These are phyloP conservation scores for Speleostelium caveatum DNA, from an alignment of 78 protist genomes.

Conservation along the genomic window DNA sequence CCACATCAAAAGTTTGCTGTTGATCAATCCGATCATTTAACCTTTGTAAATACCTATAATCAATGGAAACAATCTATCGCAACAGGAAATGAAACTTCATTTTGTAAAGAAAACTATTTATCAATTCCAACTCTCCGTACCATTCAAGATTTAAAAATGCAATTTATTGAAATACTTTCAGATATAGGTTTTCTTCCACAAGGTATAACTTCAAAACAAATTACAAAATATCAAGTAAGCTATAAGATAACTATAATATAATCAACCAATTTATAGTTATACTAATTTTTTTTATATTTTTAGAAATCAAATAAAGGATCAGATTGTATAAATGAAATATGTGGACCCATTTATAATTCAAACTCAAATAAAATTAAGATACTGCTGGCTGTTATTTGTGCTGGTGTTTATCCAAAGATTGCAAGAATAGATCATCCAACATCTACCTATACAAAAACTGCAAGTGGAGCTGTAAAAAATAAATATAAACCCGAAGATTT, in stretches of 20 bases:
- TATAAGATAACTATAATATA: too few relatives aligned
- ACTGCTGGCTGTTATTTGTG: conserved; percentile 21
- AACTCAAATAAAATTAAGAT: conserved; percentile 29
- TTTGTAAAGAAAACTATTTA: conserved; percentile 46
- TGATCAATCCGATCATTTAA: conserved; percentile 84
- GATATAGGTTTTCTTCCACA: conserved; percentile 64
- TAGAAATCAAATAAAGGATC: conserved; percentile 27
- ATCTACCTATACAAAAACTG: conserved; percentile 63
- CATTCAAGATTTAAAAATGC: conserved; percentile 77
- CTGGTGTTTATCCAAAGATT: conserved; percentile 82
- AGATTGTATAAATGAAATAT: conserved; percentile 37
- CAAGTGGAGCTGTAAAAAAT: conserved; percentile 84
- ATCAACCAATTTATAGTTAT: too few relatives aligned
- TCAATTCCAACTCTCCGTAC: conserved; percentile 58
- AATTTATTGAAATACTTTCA: conserved; percentile 70
- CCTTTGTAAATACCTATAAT: conserved; percentile 67
- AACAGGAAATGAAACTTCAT: conserved; percentile 45
- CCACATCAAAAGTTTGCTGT: conserved; percentile 41
- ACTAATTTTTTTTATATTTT: too few relatives aligned
- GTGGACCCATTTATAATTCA: conserved; percentile 58
- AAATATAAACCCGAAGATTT: conserved; percentile 75
- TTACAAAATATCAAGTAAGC: too few relatives aligned
- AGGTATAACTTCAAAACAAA: not conserved
- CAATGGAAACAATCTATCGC: conserved; percentile 65
- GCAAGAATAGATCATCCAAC: conserved; percentile 57